These are phyloP conservation scores for Cubamyces lactineus DNA, from an alignment of 768 basidiomycete genomes.

Conservation along the genomic window DNA sequence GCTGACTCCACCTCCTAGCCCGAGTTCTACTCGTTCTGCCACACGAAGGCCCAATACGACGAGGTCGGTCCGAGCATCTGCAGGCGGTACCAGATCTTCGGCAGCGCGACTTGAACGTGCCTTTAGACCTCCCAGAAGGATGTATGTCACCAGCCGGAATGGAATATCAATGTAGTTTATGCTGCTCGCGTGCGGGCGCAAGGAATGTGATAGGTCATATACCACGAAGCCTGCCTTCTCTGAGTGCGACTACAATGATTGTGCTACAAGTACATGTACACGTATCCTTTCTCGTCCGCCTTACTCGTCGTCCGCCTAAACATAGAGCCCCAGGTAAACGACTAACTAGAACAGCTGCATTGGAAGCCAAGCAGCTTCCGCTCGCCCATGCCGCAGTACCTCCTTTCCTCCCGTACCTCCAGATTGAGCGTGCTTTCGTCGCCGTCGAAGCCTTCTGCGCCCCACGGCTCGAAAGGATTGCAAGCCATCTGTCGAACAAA, in stretches of 20 bases:
- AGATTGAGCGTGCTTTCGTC: constrained; percentile 51
- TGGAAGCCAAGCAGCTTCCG: constrained; percentile 84
- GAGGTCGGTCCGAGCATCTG: constrained; percentile 92
- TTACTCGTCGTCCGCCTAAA: too few relatives aligned
- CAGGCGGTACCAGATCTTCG: constrained; percentile 92
- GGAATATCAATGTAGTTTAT: constrained; percentile 25
- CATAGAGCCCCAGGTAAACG: neutral
- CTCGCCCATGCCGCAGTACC: constrained; percentile 79
- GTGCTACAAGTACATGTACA: neutral
- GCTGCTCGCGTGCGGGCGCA: constrained; percentile 1
- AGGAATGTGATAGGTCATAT: neutral
- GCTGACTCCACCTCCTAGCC: constrained; percentile 53
- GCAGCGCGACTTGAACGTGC: constrained; percentile 68
- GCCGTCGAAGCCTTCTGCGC: constrained; percentile 62
- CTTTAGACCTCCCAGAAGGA: constrained; percentile 4
- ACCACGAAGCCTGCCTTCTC: neutral
- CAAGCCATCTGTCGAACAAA: constrained; percentile 72
- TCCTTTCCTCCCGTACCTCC: constrained; percentile 69
- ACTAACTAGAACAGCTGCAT: constrained; percentile 88
- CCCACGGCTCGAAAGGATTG: constrained; percentile 86
- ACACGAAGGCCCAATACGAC: constrained; percentile 93
- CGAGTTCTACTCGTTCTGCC: constrained; percentile 93
- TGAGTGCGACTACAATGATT: neutral
- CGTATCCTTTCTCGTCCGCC: too few relatives aligned
- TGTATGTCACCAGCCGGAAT: constrained; percentile 16